A percentile compares a stretch with the other conserved stretches of the same genome.
Evolutionary conservation across 1,284 basidiomycete genomes (phyloP).

Genomic region (Abortiporus biennis): DNA sequence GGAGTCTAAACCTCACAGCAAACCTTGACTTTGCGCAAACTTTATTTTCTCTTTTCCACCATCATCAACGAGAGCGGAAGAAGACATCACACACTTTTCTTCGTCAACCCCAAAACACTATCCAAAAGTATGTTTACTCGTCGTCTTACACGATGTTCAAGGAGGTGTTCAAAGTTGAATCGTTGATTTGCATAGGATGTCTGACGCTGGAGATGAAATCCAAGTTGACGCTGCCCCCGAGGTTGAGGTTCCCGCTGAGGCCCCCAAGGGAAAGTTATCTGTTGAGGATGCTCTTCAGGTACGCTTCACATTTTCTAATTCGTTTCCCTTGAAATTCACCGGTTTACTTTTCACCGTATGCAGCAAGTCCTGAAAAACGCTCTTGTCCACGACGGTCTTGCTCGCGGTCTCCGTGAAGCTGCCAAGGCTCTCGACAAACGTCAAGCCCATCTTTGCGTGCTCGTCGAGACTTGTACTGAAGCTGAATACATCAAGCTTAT

Average conservation of each 20-base stretch:
- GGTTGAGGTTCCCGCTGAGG: constrained; percentile 80
- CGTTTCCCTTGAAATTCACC: neutral
- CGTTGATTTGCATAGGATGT: constrained; percentile 58
- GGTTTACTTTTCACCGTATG: constrained; percentile 4
- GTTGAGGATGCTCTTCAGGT: constrained; percentile 99
- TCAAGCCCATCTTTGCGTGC: constrained; percentile 97
- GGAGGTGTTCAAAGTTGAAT: constrained; percentile 4
- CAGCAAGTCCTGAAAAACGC: constrained; percentile 95
- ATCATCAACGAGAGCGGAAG: constrained; percentile 88
- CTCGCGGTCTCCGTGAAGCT: constrained; percentile 95
- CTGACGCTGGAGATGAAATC: constrained; percentile 98
- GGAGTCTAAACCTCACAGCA: no score
- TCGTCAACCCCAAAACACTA: constrained; percentile 26
- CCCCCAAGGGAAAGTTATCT: constrained; percentile 90
- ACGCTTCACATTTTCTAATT: no score
- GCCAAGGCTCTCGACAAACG: constrained; percentile 99
- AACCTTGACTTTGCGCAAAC: constrained; percentile 29
- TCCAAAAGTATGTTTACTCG: constrained; percentile 36
- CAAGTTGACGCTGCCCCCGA: constrained; percentile 73
- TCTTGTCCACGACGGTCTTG: constrained; percentile 96
- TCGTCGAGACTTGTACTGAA: constrained; percentile 98
- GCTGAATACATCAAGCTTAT: constrained; percentile 99
- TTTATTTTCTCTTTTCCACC: constrained; percentile 33
- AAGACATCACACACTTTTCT: constrained; percentile 60
- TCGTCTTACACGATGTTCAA: constrained; percentile 1